These are phyloP conservation scores for Fusarium burgessii DNA, from an alignment of 2,329 filamentous ascomycete species.

Conservation along the genomic window DNA sequence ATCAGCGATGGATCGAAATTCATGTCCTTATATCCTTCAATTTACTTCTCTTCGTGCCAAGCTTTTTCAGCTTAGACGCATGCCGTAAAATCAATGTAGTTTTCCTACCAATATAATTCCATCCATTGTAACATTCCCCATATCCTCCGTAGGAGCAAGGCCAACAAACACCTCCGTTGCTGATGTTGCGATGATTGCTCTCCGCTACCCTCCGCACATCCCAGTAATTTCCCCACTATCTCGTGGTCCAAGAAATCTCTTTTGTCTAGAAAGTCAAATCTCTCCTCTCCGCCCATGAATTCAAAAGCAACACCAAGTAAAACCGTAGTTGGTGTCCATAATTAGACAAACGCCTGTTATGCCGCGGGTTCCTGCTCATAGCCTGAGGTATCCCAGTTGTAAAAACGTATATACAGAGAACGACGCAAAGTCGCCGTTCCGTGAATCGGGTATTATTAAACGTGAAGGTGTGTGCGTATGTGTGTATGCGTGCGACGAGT, in stretches of 20 bases:
- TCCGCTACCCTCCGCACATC: slow-evolving; percentile 31
- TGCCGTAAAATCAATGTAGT: slow-evolving; percentile 26
- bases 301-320: slow-evolving; percentile 32
- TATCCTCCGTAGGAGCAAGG: slow-evolving; percentile 16
- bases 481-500: neutral
- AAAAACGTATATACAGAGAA: slow-evolving; percentile 47
- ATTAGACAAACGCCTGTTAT: slow-evolving; percentile 48
- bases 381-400: slow-evolving; percentile 45
- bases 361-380: slow-evolving; percentile 42
- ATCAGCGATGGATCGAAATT: neutral
- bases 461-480: slow-evolving; percentile 32
- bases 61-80: slow-evolving; percentile 18
- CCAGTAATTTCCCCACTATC: slow-evolving; percentile 31
- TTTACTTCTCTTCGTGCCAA: slow-evolving; percentile 24
- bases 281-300: slow-evolving; percentile 33
- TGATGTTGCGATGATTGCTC: slow-evolving; percentile 38
- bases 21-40: slow-evolving; percentile 7
- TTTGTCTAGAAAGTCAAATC: slow-evolving; percentile 46
- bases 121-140: slow-evolving; percentile 21
- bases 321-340: slow-evolving; percentile 13
- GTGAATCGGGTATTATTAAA: slow-evolving; percentile 45
- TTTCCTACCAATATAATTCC: slow-evolving; percentile 23
- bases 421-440: slow-evolving; percentile 32
- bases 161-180: slow-evolving; percentile 26
- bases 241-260: slow-evolving; percentile 39